Evolutionary conservation across 352 stramenopile genomes (phyloP).

Genomic region (Globisporangium abappressorium): DNA sequence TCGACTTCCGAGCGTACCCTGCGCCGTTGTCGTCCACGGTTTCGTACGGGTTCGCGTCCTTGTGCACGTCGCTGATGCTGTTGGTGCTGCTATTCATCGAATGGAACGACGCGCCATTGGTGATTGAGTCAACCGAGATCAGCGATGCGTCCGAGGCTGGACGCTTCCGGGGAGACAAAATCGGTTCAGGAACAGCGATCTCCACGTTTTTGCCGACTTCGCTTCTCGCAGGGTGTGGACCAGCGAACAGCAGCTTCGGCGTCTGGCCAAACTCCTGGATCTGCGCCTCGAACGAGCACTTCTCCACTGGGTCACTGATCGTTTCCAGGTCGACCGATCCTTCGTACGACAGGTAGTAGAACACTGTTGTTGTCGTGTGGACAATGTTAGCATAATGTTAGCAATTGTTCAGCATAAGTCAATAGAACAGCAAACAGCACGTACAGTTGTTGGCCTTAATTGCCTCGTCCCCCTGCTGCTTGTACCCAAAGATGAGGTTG

Average conservation of each 20-base stretch:
- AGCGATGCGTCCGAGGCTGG: constrained; percentile 15
- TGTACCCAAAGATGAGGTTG: constrained; percentile 98
- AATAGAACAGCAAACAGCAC: constrained; percentile 15
- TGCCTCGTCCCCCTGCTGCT: constrained; percentile 91
- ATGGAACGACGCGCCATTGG: constrained; percentile 4
- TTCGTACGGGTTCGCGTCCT: constrained; percentile 20
- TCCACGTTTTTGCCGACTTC: constrained; percentile 56
- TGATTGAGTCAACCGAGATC: not conserved
- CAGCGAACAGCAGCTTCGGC: constrained; percentile 69
- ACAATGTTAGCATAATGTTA: not conserved
- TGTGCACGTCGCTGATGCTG: constrained; percentile 5
- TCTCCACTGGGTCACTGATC: constrained; percentile 89
- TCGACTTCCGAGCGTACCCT: constrained; percentile 42
- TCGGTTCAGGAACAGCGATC: constrained; percentile 40
- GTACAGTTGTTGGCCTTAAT: constrained; percentile 78
- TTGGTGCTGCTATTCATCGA: constrained; percentile 5
- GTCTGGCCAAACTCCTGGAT: constrained; percentile 93
- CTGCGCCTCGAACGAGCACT: constrained; percentile 92
- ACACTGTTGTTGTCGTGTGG: constrained; percentile 39
- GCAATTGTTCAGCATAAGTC: not conserved
- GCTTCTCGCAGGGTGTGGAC: constrained; percentile 56
- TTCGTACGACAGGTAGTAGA: constrained; percentile 89
- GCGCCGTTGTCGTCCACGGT: constrained; percentile 27
- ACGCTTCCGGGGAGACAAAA: constrained; percentile 33
- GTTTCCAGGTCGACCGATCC: constrained; percentile 83